Evolutionary conservation across 768 basidiomycete species (phyloP), one percentile per base, ranked within the genome.

Genomic region (Baorangia bicolor): DNA sequence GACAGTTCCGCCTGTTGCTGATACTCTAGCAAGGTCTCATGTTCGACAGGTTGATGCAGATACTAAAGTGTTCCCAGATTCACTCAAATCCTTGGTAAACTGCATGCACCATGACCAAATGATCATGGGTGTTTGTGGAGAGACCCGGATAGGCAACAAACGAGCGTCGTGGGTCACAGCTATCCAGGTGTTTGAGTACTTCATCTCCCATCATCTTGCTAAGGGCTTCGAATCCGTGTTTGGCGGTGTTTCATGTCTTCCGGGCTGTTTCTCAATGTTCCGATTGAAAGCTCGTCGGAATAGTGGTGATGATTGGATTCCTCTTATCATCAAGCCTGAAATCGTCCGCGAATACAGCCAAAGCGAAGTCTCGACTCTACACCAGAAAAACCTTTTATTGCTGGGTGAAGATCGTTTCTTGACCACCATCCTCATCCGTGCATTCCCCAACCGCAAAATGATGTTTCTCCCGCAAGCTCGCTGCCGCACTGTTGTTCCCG

Each of bases 201-300:
- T 98, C 74, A 98, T 99, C 68, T 98, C 95, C 35, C 97, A 99
- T 73, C 96, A 99, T 72, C 83, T 94, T 50, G 92, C 96, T 58
- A 99, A 99, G 73, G 95, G 93, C 8, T 99, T 99, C 74, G 97
- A 99, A 72, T 94, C 97, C 21, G 94, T 97, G 25, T 98, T 99
- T 66, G 97, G 97, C 68, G 97, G 97, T 84, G 97, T 99, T 55
- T 94, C 97, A 13, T 99, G 97, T 78, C 78, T 98, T 28, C 97
- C 97, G 0, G 97, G 97, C n/a, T 99, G 97, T 74, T 99, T 99
- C 77, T 97, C 94, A 49, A 99, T 99, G 96, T 98, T 98, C 75
- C 82, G 97, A 49, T 80, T 99, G 68, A 99, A 99, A 72, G 95
- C 94, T 9, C 83, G 97, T 51, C 93, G 88, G 67, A 71, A 82